A percentile compares a stretch with the other conserved stretches of the same genome.
These are phyloP conservation scores for Marasmius fiardii DNA, from an alignment of 1,284 basidiomycete species.

Conservation along the genomic window DNA sequence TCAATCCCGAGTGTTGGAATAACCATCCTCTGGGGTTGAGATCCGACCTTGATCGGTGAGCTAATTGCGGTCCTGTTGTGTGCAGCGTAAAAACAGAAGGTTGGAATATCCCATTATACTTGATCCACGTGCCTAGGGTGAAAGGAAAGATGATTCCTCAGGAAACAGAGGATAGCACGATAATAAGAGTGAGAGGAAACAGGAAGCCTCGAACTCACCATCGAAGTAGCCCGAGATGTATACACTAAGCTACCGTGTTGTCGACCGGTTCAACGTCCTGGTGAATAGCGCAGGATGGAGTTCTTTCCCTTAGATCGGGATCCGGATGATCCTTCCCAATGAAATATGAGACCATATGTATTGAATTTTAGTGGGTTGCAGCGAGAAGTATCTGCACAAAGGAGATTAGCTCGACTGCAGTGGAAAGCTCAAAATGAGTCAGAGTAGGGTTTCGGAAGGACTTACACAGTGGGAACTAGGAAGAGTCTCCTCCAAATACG, in stretches of 20 bases:
- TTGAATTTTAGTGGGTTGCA: conserved; percentile 53
- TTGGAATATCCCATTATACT: conserved; percentile 60
- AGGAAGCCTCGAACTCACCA: conserved; percentile 21
- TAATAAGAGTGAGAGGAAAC: too few relatives aligned
- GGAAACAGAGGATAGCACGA: too few relatives aligned
- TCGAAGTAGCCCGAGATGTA: conserved; percentile 45
- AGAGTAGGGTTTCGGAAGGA: neutral
- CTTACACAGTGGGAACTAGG: conserved; percentile 41
- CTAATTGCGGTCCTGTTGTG: conserved; percentile 33
- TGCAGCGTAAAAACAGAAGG: too few relatives aligned
- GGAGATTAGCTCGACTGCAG: too few relatives aligned
- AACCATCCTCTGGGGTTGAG: conserved; percentile 42
- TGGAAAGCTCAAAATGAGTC: too few relatives aligned
- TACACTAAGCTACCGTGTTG: conserved; percentile 47
- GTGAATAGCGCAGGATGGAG: conserved; percentile 59
- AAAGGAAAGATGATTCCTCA: neutral
- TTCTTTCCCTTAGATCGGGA: conserved; percentile 43
- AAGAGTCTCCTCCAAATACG: conserved; percentile 36
- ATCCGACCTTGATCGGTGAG: conserved; percentile 37
- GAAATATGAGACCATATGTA: conserved; percentile 59
- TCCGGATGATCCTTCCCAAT: conserved; percentile 47
- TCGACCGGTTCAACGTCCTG: conserved; percentile 61
- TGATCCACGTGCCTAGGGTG: conserved; percentile 48
- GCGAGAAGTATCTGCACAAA: conserved; percentile 19
- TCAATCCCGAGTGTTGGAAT: conserved; percentile 58